These are phyloP conservation scores for Beauveria varroae DNA, from an alignment of 2,329 filamentous ascomycete species.

Conservation along the genomic window DNA sequence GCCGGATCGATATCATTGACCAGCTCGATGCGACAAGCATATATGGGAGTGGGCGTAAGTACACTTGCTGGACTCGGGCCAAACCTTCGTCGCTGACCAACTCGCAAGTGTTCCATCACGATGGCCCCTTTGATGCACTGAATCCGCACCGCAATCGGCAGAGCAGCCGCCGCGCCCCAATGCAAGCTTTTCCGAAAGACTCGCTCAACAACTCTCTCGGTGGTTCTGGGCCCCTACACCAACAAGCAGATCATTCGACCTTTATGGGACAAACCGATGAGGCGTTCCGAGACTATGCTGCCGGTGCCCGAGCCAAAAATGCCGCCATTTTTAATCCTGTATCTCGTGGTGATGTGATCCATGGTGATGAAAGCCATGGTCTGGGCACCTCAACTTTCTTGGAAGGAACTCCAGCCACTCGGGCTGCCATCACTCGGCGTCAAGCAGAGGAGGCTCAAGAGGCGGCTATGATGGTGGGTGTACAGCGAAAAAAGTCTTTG, in stretches of 20 bases:
- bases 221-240: conserved; percentile 76
- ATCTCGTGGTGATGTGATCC: conserved; percentile 61
- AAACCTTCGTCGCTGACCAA: conserved; percentile 6
- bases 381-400: conserved; percentile 93
- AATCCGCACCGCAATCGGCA: conserved; percentile 90
- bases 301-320: conserved; percentile 26
- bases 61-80: neutral
- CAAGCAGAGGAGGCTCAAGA: conserved; percentile 61
- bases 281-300: conserved; percentile 73
- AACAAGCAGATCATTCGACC: conserved; percentile 73
- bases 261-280: conserved; percentile 82
- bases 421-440: conserved; percentile 66
- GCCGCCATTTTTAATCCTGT: conserved; percentile 60
- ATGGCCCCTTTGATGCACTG: conserved; percentile 93
- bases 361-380: conserved; percentile 76
- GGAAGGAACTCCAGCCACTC: conserved; percentile 84
- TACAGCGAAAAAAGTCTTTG: conserved; percentile 89
- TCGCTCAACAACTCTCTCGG: conserved; percentile 89
- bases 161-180: conserved; percentile 74
- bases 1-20: conserved; percentile 81
- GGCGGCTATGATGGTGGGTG: conserved; percentile 43
- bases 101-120: conserved; percentile 81
- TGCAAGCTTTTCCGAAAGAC: conserved; percentile 91
- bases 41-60: conserved; percentile 83
- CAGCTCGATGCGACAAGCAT: conserved; percentile 95